phyloP scores from a whole-genome alignment of 768 basidiomycete genomes.

The Tricholoma terreum region DNA sequence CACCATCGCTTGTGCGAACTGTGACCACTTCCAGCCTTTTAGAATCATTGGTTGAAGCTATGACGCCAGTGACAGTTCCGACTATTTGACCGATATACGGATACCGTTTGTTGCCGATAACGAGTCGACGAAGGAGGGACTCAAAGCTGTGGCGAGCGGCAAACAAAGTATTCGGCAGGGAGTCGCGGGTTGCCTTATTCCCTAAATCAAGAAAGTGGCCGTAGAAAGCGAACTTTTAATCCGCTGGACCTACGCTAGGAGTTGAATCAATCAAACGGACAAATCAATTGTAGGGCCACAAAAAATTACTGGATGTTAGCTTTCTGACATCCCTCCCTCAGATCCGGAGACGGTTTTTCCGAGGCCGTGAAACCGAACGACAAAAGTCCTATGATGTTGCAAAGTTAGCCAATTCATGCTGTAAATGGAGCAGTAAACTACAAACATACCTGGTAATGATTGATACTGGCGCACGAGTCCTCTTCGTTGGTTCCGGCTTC shows the following conservation, averaged over 20 bases:
- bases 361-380: neutral
- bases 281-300: neutral
- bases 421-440: neutral
- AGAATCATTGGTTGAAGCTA: slow-evolving; percentile 11
- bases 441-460: slow-evolving; percentile 16
- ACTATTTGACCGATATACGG: slow-evolving; percentile 20
- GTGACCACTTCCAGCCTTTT: slow-evolving; percentile 13
- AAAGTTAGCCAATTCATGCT: neutral
- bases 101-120: slow-evolving; percentile 15
- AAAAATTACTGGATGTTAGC: neutral
- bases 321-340: neutral
- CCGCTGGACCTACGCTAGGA: slow-evolving; percentile 15
- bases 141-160: slow-evolving; percentile 25
- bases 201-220: slow-evolving; percentile 11
- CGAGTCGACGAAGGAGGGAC: slow-evolving; percentile 26
- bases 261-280: neutral
- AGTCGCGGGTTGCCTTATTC: slow-evolving; percentile 4
- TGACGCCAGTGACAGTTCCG: slow-evolving; percentile 27
- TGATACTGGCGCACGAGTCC: slow-evolving; percentile 21
- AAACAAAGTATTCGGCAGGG: slow-evolving; percentile 18
- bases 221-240: slow-evolving; percentile 13
- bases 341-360: neutral
- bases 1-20: neutral
- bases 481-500: slow-evolving; percentile 14
- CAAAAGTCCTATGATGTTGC: neutral